A percentile compares a stretch with the other conserved stretches of the same genome.
Evolutionary conservation across 805 yeast species (phyloP).

Genomic region (Tetrapisispora phaffii): DNA sequence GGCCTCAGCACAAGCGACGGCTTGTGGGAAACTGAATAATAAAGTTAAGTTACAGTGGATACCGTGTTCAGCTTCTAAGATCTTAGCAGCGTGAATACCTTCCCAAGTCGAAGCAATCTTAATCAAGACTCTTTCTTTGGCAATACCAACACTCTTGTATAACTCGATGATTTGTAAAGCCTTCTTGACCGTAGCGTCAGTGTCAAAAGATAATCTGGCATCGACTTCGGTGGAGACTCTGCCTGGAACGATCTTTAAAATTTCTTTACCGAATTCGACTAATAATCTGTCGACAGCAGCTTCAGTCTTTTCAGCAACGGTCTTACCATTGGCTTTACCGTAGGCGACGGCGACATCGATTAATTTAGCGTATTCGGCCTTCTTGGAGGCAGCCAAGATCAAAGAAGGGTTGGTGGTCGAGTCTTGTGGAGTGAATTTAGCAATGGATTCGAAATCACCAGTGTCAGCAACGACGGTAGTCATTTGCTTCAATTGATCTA

Average conservation of each 20-base stretch:
- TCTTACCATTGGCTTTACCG: slow-evolving; percentile 56
- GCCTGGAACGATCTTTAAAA: slow-evolving; percentile 92
- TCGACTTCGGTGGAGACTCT: slow-evolving; percentile 99
- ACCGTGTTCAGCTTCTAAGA: slow-evolving; percentile 80
- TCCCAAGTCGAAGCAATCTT: slow-evolving; percentile 98
- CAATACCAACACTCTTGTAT: slow-evolving; percentile 76
- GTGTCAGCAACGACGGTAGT: slow-evolving; percentile 97
- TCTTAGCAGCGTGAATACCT: slow-evolving; percentile 98
- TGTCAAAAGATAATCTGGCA: slow-evolving; percentile 94
- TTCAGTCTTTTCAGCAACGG: slow-evolving; percentile 51
- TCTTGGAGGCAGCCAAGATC: slow-evolving; percentile 90
- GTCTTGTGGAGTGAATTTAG: slow-evolving; percentile 97
- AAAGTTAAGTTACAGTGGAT: slow-evolving; percentile 93
- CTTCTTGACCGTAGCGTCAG: slow-evolving; percentile 85
- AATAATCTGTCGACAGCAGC: slow-evolving; percentile 84
- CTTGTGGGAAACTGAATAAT: slow-evolving; percentile 91
- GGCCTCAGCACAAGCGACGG: slow-evolving; percentile 99
- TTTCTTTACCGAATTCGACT: slow-evolving; percentile 93
- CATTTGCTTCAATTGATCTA: slow-evolving; percentile 90
- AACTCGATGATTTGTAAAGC: slow-evolving; percentile 83
- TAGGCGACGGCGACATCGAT: slow-evolving; percentile 85
- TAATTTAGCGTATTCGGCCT: slow-evolving; percentile 78
- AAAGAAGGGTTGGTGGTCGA: slow-evolving; percentile 98
- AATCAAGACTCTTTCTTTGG: slow-evolving; percentile 84
- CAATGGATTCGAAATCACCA: slow-evolving; percentile 96